phyloP scores from a whole-genome alignment of 805 yeast species.

The Saturnispora saitoi region DNA sequence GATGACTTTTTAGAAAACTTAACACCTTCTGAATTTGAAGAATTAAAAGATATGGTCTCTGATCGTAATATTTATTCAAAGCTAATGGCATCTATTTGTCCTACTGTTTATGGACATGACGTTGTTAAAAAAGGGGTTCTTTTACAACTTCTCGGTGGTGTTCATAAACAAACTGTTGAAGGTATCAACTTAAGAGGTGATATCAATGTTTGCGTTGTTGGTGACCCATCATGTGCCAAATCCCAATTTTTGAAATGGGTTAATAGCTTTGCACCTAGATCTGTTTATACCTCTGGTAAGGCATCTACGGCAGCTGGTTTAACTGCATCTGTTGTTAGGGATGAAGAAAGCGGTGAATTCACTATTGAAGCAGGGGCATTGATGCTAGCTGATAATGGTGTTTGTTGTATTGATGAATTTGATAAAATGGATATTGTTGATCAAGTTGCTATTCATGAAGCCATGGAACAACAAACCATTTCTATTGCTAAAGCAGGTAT shows the following conservation, averaged over 20 bases:
- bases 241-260: conserved; percentile 94
- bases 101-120: conserved; percentile 95
- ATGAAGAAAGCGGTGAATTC: conserved; percentile 94
- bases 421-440: conserved; percentile 95
- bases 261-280: conserved; percentile 82
- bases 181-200: conserved; percentile 96
- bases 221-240: conserved; percentile 96
- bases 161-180: conserved; percentile 86
- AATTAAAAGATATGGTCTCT: conserved; percentile 82
- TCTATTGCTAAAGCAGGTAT: conserved; percentile 98
- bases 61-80: conserved; percentile 79
- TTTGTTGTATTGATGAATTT: conserved; percentile 97
- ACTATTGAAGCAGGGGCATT: conserved; percentile 98
- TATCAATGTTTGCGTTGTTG: conserved; percentile 91
- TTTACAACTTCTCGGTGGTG: conserved; percentile 88
- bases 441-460: conserved; percentile 98
- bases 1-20: conserved; percentile 71
- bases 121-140: conserved; percentile 86
- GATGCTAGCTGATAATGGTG: conserved; percentile 97
- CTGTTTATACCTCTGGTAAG: conserved; percentile 95
- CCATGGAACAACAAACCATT: conserved; percentile 99
- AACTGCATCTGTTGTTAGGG: conserved; percentile 95
- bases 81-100: conserved; percentile 82
- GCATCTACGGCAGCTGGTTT: conserved; percentile 98
- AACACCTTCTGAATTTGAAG: conserved; percentile 74